Evolutionary conservation across 169 alveolate genomes (phyloP).

Genomic region (Eimeria necatrix): DNA sequence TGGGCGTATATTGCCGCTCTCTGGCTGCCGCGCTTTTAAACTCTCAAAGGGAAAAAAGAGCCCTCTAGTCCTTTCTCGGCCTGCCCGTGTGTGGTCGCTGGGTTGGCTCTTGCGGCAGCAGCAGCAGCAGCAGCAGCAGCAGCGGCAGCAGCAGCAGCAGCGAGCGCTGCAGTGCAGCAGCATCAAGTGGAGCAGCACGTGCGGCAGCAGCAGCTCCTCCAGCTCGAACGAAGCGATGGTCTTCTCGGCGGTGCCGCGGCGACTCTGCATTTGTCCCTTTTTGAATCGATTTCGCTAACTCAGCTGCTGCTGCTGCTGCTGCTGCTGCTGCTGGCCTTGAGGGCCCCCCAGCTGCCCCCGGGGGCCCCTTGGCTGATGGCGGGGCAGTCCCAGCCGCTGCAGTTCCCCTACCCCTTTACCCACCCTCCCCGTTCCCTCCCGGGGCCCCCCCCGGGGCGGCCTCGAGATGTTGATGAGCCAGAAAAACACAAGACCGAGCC

Average conservation of each 20-base stretch:
- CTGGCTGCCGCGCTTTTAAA: no score
- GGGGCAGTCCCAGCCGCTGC: constrained; percentile 53
- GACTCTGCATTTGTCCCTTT: no score
- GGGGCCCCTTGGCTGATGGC: constrained; percentile 59
- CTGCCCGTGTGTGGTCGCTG: not conserved
- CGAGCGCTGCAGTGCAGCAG: not conserved
- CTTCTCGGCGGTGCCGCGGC: no score
- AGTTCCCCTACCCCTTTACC: constrained; percentile 73
- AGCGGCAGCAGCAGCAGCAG: not conserved
- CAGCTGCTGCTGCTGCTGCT: not conserved
- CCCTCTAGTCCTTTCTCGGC: no score
- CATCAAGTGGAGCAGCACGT: not conserved
- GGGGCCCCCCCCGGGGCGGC: constrained; percentile 76
- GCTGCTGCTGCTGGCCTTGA: not conserved
- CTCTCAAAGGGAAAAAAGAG: no score
- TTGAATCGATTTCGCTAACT: no score
- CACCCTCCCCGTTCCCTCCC: constrained; percentile 75
- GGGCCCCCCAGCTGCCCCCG: not conserved
- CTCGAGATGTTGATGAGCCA: constrained; percentile 36
- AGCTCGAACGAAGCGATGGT: not conserved
- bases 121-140: not conserved
- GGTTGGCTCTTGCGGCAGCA: not conserved
- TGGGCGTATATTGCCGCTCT: no score
- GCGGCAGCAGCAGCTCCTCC: not conserved
- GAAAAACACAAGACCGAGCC: constrained; percentile 3